Base-by-base conservation (phyloP, 2,329 filamentous ascomycete species). In the Dactylellina drechsleri region DNA sequence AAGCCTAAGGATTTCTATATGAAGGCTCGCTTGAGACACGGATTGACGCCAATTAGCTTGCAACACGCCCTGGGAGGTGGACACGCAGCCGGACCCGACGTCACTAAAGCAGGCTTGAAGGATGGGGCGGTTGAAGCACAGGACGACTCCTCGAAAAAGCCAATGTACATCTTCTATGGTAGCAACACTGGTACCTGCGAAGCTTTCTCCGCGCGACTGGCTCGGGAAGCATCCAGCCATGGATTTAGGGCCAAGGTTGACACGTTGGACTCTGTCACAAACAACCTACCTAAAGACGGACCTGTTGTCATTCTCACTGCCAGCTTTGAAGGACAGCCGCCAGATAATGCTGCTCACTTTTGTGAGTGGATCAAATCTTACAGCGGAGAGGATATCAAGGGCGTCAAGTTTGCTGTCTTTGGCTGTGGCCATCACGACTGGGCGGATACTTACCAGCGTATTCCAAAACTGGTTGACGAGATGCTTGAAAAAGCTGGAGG, bases 151-250 rank as follows among this genome's bases (percentile, higher is more conserved):
- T 65, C 80, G 15, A 77, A 80, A 23, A 85, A 85, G 77, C 83
- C 84, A 0, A 83, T 93, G 77, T 86, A 86, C n/a, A 86, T 93
- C 18, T 86, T 89, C 50, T 93, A 91, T 79, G 91, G 91, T 1
- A 91, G 89, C 16, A 92, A 92, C 79, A 88, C 87, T 1, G 91
- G 91, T 0, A 93, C 91, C 0, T 93, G 91, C 80, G 89, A 92
- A 80, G 84, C 88, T 0, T 84, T 92, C 53, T 88, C 90, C 0
- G 86, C 89, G 76, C 84, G 86, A 28, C 80, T 92, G 10, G 88
- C 88, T 0, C 83, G 85, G 7, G 86, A 88, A 78, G 89, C 89
- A 0, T 78, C 83, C 1, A 80, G 81, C 2, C 87, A 87, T 77
- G 90, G 90, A 0, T 92, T 88, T 80, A 81, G 80, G 2, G 86